Evolutionary conservation across 2,329 filamentous ascomycete genomes (phyloP).

Genomic region (Calonectria henricotiae): DNA sequence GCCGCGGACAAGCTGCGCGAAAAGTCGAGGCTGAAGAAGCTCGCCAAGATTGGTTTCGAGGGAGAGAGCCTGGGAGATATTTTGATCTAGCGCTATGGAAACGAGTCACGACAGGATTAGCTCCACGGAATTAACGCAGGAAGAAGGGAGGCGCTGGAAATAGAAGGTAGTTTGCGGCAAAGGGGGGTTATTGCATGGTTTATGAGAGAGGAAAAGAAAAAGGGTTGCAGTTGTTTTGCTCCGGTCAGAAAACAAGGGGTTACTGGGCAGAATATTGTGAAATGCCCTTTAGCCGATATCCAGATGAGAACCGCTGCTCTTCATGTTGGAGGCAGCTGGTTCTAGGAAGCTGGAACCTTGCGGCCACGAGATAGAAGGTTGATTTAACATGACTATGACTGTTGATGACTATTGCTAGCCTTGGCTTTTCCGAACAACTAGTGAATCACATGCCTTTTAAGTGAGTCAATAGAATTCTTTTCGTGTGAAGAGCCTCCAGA

Average conservation of each 20-base stretch:
- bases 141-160: background rate
- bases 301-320: conserved; percentile 25
- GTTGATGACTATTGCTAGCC: conserved; percentile 31
- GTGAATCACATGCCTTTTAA: background rate
- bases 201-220: conserved; percentile 16
- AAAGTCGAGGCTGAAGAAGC: conserved; percentile 79
- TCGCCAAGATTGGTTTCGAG: conserved; percentile 88
- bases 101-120: background rate
- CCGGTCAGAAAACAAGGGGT: conserved; percentile 49
- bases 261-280: conserved; percentile 76
- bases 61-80: conserved; percentile 86
- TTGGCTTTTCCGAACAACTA: background rate
- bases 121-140: background rate
- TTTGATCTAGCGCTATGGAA: conserved; percentile 66
- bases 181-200: conserved; percentile 18
- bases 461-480: background rate
- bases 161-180: background rate
- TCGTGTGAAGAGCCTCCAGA: background rate
- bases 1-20: conserved; percentile 79
- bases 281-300: conserved; percentile 63
- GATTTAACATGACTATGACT: conserved; percentile 45
- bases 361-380: conserved; percentile 37
- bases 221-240: conserved; percentile 37
- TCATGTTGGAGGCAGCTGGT: conserved; percentile 21
- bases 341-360: conserved; percentile 33